These are phyloP conservation scores for Trifolium repens DNA, from an alignment of 306 rosid genomes.

Conservation along the genomic window DNA sequence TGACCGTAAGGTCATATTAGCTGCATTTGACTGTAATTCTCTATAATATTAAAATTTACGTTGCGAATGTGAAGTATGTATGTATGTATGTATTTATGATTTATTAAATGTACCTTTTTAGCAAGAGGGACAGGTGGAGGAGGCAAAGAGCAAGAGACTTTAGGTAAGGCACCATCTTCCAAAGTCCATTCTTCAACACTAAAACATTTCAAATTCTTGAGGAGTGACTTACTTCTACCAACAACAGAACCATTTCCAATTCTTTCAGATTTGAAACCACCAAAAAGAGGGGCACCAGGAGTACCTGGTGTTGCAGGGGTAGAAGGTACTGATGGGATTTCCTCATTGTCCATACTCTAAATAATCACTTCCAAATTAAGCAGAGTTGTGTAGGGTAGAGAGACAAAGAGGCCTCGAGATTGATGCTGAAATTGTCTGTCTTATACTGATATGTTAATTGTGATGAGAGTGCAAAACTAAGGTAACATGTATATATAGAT, in stretches of 20 bases:
- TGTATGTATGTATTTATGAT: too few species aligned
- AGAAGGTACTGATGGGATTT: conserved; percentile 54
- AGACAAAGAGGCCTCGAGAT: conserved; percentile 18
- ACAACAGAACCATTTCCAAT: conserved; percentile 15
- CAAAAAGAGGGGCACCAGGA: conserved; percentile 80
- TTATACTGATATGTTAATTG: conserved; percentile 21
- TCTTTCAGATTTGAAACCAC: conserved; percentile 56
- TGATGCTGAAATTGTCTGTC: conserved; percentile 37
- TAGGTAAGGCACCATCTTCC: conserved; percentile 75
- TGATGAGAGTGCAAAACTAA: conserved; percentile 31
- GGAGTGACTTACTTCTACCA: conserved; percentile 62
- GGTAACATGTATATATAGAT: conserved; percentile 36
- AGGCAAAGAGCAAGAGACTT: conserved; percentile 65
- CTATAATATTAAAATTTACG: background rate
- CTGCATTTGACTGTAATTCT: background rate
- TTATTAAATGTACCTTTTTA: conserved; percentile 57
- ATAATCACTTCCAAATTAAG: conserved; percentile 24
- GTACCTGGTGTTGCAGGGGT: conserved; percentile 82
- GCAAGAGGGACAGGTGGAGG: conserved; percentile 74
- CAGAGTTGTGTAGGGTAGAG: background rate
- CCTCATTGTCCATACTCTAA: conserved; percentile 55
- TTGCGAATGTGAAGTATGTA: background rate
- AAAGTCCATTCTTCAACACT: conserved; percentile 60
- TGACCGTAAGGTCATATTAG: too few species aligned
- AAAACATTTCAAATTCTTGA: conserved; percentile 64